phyloP scores from a whole-genome alignment of 108 stramenopile species.

The Aurantiochytrium sp. region DNA sequence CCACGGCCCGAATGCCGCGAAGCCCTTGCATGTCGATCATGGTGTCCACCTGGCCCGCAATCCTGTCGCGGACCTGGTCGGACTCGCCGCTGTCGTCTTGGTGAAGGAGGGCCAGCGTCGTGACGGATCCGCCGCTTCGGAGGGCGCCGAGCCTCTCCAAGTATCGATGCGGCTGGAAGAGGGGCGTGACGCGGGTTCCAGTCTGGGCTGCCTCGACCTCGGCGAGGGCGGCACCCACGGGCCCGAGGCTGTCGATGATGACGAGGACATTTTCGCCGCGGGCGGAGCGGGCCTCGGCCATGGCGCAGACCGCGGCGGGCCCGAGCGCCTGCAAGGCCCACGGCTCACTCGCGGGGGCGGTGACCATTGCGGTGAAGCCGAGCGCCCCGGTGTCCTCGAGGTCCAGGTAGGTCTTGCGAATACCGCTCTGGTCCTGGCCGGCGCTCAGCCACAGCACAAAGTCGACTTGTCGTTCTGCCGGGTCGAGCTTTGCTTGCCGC shows the following conservation, averaged over 20 bases:
- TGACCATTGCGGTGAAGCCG: background rate
- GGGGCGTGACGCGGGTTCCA: background rate
- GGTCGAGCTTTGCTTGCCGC: background rate
- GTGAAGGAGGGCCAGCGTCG: background rate
- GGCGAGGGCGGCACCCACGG: conserved; percentile 7
- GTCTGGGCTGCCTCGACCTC: background rate
- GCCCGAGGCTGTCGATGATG: background rate
- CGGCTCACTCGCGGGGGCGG: background rate
- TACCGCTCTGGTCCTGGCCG: background rate
- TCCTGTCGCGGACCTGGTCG: background rate
- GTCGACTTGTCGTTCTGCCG: background rate
- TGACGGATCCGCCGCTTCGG: background rate
- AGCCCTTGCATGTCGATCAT: background rate
- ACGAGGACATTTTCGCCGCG: background rate
- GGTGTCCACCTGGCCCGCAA: conserved; percentile 13
- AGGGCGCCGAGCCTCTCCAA: background rate
- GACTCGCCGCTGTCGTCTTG: background rate
- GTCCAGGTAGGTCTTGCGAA: background rate
- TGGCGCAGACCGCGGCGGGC: background rate
- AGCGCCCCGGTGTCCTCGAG: background rate
- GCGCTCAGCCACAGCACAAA: background rate
- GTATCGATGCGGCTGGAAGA: background rate
- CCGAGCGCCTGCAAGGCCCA: background rate
- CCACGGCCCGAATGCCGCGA: background rate
- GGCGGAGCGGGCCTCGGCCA: background rate